phyloP scores from a whole-genome alignment of 1,139 yeast species.

The Yamadazyma diddensiae region DNA sequence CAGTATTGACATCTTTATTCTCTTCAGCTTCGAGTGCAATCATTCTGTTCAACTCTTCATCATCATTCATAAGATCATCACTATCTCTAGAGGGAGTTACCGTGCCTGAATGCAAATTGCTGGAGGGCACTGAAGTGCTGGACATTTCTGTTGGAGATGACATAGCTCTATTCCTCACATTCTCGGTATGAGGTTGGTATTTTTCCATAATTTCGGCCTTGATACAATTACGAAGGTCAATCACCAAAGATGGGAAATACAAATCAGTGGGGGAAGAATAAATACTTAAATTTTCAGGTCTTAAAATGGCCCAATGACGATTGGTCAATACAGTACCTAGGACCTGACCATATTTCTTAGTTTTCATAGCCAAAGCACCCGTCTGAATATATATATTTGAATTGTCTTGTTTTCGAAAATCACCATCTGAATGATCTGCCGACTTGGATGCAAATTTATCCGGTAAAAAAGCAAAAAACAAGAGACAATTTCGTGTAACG shows the following conservation, averaged over 20 bases:
- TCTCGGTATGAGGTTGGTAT: constrained; percentile 18
- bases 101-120: no score
- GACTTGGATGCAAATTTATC: constrained; percentile 22
- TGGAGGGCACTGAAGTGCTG: constrained; percentile 7
- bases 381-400: constrained; percentile 34
- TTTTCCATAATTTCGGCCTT: constrained; percentile 52
- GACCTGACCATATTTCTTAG: constrained; percentile 41
- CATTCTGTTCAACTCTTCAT: constrained; percentile 24
- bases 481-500: constrained; percentile 59
- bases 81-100: constrained; percentile 10
- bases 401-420: constrained; percentile 22
- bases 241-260: constrained; percentile 76
- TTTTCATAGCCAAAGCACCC: constrained; percentile 52
- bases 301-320: constrained; percentile 72
- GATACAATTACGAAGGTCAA: constrained; percentile 66
- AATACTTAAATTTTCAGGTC: constrained; percentile 66
- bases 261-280: constrained; percentile 72
- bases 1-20: constrained; percentile 22
- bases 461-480: constrained; percentile 85
- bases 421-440: constrained; percentile 4
- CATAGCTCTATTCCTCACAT: constrained; percentile 6
- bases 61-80: constrained; percentile 21
- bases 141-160: constrained; percentile 3
- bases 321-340: constrained; percentile 35
- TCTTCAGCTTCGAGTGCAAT: constrained; percentile 29